Conservation (phyloP, 2,329 filamentous ascomycete species). For the Arthrobotrys musiformis region DNA sequence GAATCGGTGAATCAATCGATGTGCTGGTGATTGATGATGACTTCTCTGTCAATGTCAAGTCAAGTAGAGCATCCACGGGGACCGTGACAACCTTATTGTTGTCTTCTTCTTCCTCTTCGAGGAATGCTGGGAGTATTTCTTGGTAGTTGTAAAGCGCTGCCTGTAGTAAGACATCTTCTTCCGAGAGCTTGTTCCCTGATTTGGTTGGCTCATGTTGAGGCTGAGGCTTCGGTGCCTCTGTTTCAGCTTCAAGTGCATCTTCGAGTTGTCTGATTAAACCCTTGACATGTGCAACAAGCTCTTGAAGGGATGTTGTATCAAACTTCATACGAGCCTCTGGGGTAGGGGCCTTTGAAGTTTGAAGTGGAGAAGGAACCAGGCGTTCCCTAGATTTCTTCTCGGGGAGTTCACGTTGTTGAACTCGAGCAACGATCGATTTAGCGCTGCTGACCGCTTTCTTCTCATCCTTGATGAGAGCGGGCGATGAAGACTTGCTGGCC, state of each 20-base stretch:
- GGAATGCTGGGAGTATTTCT: constrained; percentile 50
- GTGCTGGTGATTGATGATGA: neutral
- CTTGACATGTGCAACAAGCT: constrained; percentile 59
- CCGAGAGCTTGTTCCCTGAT: constrained; percentile 14
- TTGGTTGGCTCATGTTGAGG: neutral
- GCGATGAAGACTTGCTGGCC: constrained; percentile 50
- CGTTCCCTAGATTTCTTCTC: constrained; percentile 50
- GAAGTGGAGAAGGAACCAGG: constrained; percentile 45
- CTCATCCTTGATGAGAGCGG: constrained; percentile 52
- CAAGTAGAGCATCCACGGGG: constrained; percentile 43
- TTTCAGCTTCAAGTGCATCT: constrained; percentile 50
- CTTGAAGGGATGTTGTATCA: constrained; percentile 59
- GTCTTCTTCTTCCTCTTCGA: constrained; percentile 19
- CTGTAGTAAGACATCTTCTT: constrained; percentile 42
- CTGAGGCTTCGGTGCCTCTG: constrained; percentile 14
- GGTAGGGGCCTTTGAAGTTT: constrained; percentile 47
- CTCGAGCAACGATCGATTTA: constrained; percentile 52
- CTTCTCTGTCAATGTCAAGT: constrained; percentile 43
- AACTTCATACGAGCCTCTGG: constrained; percentile 56
- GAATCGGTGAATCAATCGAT: constrained; percentile 5
- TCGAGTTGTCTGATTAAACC: constrained; percentile 57
- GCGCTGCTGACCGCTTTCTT: constrained; percentile 50
- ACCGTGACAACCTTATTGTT: constrained; percentile 12
- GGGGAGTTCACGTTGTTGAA: constrained; percentile 45
- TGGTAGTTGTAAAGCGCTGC: constrained; percentile 48